Base-by-base conservation (phyloP, 257 asterid species). In the Fraxinus americana region DNA sequence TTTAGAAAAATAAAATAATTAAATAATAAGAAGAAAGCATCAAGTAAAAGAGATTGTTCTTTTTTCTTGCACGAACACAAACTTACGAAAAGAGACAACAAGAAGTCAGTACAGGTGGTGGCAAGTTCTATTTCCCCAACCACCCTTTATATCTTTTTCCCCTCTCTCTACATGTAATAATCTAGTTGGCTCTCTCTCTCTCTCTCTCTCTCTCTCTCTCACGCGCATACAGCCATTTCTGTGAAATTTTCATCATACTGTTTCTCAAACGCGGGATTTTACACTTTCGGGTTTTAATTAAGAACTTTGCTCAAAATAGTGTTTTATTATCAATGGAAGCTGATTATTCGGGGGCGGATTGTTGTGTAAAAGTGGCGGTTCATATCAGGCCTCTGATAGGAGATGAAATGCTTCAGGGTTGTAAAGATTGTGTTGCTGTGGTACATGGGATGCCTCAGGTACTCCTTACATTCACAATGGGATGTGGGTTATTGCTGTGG, bases 281-380 rank as follows among this genome's bases (percentile, higher is more conserved):
- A 45, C 65, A 34, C 66, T 30, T 29, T 73, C 14, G 23, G 68
- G 79, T 38, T 45, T 70, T 39, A 19, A 25, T 57, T 4, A 54
- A 14, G 19, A 72, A 72, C 75, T 65, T 52, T 48, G 54, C 67
- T 67, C 32, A 4, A 48, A 36, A 54, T 43, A 32, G 72, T 0
- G 75, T 13, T 12, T 75, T 52, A 52, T 30, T 78, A 38, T 50
- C 83, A 73, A 91, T 93, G 97, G 97, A 93, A 88, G 80, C 86
- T 16, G 82, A 81, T 84, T 27, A 35, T 36, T 84, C 91, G 29
- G 98, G 89, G 36, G 99, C 91, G 79, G 96, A 95, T 87, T 93
- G 98, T 34, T 96, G 96, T 89, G 98, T 93, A 11, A 96, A 96
- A 89, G 99, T 93, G 41, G 98, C 98, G 23, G 97, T 96, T 88